Evolutionary conservation across 2,329 filamentous ascomycete species (phyloP).

Genomic region (Emergomyces africanus): DNA sequence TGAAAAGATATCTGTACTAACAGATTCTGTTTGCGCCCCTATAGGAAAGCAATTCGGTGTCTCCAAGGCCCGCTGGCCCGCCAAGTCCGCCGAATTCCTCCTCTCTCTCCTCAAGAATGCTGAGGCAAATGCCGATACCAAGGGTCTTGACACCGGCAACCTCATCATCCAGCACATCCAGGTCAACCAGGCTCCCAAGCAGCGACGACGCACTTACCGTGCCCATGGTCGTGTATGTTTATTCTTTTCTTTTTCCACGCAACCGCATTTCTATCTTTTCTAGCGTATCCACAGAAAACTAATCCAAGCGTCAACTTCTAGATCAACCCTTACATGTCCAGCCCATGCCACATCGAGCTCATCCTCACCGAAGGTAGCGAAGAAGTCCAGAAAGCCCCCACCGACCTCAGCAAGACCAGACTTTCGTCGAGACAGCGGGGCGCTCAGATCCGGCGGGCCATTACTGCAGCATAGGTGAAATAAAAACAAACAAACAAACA

Average conservation of each 20-base stretch:
- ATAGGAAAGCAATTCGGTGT: constrained; percentile 98
- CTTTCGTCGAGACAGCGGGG: constrained; percentile 91
- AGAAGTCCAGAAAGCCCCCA: constrained; percentile 78
- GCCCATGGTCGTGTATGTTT: constrained; percentile 96
- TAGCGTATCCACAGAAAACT: neutral
- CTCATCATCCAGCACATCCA: constrained; percentile 99
- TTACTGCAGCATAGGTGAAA: constrained; percentile 38
- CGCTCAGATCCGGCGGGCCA: constrained; percentile 46
- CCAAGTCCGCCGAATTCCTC: constrained; percentile 98
- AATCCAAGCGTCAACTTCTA: constrained; percentile 31
- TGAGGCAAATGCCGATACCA: constrained; percentile 91
- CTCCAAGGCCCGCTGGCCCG: constrained; percentile 94
- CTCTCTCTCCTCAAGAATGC: constrained; percentile 96
- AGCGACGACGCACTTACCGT: constrained; percentile 98
- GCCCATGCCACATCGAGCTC: constrained; percentile 99
- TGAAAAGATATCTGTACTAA: constrained; percentile 10
- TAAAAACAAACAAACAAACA: neutral
- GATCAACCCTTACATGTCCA: constrained; percentile 99
- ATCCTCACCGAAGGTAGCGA: constrained; percentile 98
- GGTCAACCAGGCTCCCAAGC: constrained; percentile 99
- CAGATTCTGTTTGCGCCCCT: constrained; percentile 7
- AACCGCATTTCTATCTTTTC: neutral
- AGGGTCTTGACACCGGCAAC: constrained; percentile 95
- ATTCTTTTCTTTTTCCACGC: neutral
- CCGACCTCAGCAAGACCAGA: constrained; percentile 52